Conservation (phyloP, 768 basidiomycete species). For the Candolleomyces efflorescens region DNA sequence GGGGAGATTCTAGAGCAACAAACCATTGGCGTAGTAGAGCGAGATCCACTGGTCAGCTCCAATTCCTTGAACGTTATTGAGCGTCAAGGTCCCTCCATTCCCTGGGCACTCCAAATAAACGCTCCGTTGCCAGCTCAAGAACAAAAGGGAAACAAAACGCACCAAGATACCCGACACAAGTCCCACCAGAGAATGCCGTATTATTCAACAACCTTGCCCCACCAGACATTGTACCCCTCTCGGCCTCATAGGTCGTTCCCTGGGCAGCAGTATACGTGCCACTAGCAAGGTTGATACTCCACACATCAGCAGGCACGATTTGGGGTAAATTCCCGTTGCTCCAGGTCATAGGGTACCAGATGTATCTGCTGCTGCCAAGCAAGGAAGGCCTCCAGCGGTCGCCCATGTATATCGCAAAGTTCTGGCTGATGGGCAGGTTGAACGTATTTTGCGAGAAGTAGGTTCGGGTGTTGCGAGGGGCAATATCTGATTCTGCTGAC, state of each 20-base stretch:
- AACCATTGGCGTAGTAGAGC: conserved; percentile 55
- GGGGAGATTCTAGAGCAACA: not conserved
- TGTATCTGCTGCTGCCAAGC: conserved; percentile 54
- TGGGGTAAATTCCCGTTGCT: conserved; percentile 44
- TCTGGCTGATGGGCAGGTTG: conserved; percentile 45
- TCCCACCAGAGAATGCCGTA: conserved; percentile 48
- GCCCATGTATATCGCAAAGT: conserved; percentile 55
- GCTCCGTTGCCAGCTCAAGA: not conserved
- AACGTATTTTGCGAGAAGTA: conserved; percentile 62
- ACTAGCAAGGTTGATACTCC: conserved; percentile 46
- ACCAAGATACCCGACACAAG: conserved; percentile 55
- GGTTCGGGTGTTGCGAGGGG: conserved; percentile 44
- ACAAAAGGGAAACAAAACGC: conserved; percentile 5
- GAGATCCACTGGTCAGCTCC: conserved; percentile 57
- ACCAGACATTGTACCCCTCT: conserved; percentile 45
- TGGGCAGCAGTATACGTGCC: conserved; percentile 47
- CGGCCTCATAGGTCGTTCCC: conserved; percentile 56
- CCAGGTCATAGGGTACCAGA: conserved; percentile 60
- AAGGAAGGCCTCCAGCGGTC: conserved; percentile 55
- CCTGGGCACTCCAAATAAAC: conserved; percentile 20
- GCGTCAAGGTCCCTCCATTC: conserved; percentile 55
- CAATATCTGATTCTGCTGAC: conserved; percentile 54
- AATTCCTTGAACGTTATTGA: conserved; percentile 52
- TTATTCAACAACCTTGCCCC: conserved; percentile 39
- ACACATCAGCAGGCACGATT: conserved; percentile 52